Evolutionary conservation across 352 stramenopile species (phyloP).

Genomic region (Phytopythium chamaehyphon): DNA sequence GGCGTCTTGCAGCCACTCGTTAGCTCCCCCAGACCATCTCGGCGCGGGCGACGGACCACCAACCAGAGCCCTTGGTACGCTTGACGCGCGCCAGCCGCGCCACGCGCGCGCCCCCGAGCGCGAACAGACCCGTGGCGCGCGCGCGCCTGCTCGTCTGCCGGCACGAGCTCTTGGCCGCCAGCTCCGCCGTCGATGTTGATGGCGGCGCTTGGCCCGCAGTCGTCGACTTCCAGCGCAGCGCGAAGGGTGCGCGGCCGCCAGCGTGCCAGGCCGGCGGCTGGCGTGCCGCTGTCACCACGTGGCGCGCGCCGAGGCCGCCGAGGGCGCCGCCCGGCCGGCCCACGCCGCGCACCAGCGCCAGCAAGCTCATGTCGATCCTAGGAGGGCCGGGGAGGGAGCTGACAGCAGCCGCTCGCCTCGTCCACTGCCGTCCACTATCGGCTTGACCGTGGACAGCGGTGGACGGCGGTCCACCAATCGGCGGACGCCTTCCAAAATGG

Average conservation of each 20-base stretch:
- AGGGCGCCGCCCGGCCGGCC: not conserved
- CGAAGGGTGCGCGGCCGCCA: not conserved
- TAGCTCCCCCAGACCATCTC: not conserved
- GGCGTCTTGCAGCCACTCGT: not conserved
- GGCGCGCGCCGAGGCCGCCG: not conserved
- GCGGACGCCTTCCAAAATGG: too few relatives aligned
- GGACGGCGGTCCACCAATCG: too few relatives aligned
- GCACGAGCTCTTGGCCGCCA: constrained; percentile 18
- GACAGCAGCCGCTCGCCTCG: too few relatives aligned
- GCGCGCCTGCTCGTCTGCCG: constrained; percentile 4
- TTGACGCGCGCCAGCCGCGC: constrained; percentile 23
- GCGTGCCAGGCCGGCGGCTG: not conserved
- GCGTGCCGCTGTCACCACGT: not conserved
- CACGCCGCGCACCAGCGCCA: constrained; percentile 4
- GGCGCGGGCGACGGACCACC: constrained; percentile 1
- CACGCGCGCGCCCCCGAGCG: constrained; percentile 22
- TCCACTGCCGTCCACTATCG: too few relatives aligned
- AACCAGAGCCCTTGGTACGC: constrained; percentile 16
- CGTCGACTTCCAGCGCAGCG: constrained; percentile 4
- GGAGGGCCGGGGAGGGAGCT: not conserved
- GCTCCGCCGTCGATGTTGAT: not conserved
- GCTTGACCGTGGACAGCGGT: too few relatives aligned
- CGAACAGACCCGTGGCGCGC: constrained; percentile 10
- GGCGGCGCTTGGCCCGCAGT: too few relatives aligned
- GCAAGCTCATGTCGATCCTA: constrained; percentile 4